phyloP scores from a whole-genome alignment of 805 yeast species.

The Yamadazyma phyllophila region DNA sequence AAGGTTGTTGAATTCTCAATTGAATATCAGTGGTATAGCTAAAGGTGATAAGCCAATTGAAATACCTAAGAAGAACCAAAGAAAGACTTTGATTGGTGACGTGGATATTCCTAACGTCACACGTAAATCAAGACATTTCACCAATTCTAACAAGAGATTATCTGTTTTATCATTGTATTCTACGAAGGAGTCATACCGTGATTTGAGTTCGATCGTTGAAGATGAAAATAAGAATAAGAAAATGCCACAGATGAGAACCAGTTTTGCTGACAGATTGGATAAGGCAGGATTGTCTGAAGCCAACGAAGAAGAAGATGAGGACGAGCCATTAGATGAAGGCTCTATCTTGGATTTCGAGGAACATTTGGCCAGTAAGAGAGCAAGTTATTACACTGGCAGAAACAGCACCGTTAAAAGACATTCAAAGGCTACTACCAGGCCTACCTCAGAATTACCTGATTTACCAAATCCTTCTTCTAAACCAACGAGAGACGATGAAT shows the following conservation, averaged over 20 bases:
- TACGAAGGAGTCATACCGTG: constrained; percentile 61
- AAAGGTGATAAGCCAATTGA: constrained; percentile 17
- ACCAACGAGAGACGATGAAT: constrained; percentile 7
- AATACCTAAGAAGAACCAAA: constrained; percentile 21
- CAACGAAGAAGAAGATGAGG: constrained; percentile 28
- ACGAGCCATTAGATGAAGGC: constrained; percentile 34
- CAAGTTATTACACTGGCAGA: constrained; percentile 35
- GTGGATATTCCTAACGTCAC: constrained; percentile 70
- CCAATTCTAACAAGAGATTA: constrained; percentile 62
- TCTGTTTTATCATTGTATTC: constrained; percentile 73
- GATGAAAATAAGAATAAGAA: constrained; percentile 18
- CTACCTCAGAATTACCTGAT: constrained; percentile 27
- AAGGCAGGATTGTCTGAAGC: constrained; percentile 31
- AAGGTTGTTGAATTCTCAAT: constrained; percentile 42
- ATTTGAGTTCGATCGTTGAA: constrained; percentile 44
- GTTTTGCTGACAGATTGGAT: constrained; percentile 43
- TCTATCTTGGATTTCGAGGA: constrained; percentile 42
- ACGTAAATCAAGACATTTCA: constrained; percentile 61
- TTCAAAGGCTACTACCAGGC: constrained; percentile 25
- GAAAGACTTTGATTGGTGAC: constrained; percentile 52
- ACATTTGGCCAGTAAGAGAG: constrained; percentile 36
- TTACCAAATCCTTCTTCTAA: constrained; percentile 19
- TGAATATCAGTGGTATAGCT: constrained; percentile 24
- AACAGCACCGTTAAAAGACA: constrained; percentile 22
- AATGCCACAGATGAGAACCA: constrained; percentile 33